phyloP scores from a whole-genome alignment of 306 rosid genomes.

The Prinsepia uniflora region DNA sequence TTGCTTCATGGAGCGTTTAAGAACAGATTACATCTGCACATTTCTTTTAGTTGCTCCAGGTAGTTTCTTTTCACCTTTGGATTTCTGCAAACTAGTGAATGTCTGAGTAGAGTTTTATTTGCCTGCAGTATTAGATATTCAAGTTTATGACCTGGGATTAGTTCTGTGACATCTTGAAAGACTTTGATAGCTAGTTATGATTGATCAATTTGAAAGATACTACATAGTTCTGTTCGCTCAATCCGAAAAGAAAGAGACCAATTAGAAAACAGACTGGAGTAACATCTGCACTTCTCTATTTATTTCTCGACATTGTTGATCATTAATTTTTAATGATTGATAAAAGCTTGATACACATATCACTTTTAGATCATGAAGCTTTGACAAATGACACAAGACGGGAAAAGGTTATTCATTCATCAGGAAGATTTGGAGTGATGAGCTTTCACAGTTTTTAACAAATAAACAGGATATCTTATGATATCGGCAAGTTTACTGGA shows the following conservation, averaged over 20 bases:
- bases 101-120: not conserved
- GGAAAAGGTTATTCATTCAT: not conserved
- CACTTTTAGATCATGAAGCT: constrained; percentile 2
- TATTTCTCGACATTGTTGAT: not conserved
- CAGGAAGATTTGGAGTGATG: not conserved
- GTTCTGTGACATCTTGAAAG: not conserved
- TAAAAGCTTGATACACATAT: not conserved
- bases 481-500: not conserved
- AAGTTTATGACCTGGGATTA: not conserved
- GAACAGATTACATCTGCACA: not conserved
- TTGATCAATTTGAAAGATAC: too few relatives aligned
- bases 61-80: not conserved
- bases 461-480: not conserved
- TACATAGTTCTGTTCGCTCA: not conserved
- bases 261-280: not conserved
- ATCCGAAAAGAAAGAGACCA: not conserved
- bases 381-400: not conserved
- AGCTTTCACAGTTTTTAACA: not conserved
- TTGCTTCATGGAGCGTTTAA: not conserved
- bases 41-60: not conserved
- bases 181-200: too few relatives aligned
- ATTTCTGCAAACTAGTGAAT: not conserved
- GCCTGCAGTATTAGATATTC: not conserved
- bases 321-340: constrained; percentile 1
- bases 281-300: not conserved